Conservation (phyloP, 1,284 basidiomycete genomes). For the Exobasidium cylindrosporum region DNA sequence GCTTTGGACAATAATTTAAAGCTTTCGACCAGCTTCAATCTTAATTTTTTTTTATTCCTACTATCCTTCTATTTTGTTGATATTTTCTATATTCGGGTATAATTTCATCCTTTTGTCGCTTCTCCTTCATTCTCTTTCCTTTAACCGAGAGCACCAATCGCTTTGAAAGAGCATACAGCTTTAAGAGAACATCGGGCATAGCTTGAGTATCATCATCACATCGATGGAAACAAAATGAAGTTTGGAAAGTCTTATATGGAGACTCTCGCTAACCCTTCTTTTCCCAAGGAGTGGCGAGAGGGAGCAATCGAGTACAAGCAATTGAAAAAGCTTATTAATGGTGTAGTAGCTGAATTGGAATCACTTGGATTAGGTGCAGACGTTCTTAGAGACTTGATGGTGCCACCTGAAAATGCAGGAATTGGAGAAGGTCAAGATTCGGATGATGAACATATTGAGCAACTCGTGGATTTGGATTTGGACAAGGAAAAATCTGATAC, state of each 20-base stretch:
- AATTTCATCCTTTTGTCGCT: background rate
- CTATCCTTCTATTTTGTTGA: background rate
- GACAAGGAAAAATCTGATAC: conserved; percentile 15
- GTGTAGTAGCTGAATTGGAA: conserved; percentile 76
- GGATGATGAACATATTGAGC: conserved; percentile 18
- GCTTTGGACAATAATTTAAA: too few relatives aligned
- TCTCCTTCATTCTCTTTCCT: background rate
- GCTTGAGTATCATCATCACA: background rate
- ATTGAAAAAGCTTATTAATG: conserved; percentile 88
- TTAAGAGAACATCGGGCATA: too few relatives aligned
- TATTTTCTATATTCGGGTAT: background rate
- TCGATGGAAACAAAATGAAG: conserved; percentile 63
- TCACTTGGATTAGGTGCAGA: conserved; percentile 70
- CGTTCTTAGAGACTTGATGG: conserved; percentile 61
- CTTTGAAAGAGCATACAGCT: too few relatives aligned
- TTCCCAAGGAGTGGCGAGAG: conserved; percentile 71
- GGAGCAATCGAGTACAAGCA: conserved; percentile 83
- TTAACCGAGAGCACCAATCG: background rate
- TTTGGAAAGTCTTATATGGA: conserved; percentile 75
- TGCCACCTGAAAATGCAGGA: conserved; percentile 22
- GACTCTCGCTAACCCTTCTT: conserved; percentile 63
- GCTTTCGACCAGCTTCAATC: too few relatives aligned
- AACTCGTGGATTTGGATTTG: conserved; percentile 25
- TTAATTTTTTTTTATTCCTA: too few relatives aligned
- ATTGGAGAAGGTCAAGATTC: background rate